A percentile compares a stretch with the other conserved stretches of the same genome.
Evolutionary conservation across 495 filamentous ascomycete genomes (phyloP).

Genomic region (Copromyces sp.): DNA sequence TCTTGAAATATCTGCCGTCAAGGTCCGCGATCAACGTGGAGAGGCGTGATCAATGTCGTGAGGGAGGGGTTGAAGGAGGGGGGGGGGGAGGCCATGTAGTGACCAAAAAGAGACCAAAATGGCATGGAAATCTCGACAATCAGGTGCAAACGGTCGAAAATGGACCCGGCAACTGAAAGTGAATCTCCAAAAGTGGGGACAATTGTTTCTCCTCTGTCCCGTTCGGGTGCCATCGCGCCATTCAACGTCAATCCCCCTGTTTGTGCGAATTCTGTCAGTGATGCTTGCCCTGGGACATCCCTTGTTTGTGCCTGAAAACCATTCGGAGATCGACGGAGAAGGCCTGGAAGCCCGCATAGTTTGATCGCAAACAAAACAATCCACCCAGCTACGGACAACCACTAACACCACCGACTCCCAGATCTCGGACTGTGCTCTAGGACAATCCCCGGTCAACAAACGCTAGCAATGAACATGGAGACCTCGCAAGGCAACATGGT

Average conservation of each 20-base stretch:
- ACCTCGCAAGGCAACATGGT: neutral
- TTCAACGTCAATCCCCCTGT: neutral
- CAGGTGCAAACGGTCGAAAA: neutral
- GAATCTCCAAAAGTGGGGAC: neutral
- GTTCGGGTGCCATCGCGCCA: neutral
- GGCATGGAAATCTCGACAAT: neutral
- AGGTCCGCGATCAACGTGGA: neutral
- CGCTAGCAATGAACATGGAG: neutral
- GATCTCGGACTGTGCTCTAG: neutral
- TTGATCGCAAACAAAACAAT: neutral
- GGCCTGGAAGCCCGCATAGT: neutral
- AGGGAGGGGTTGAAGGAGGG: neutral
- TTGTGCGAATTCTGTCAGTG: neutral
- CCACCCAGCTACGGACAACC: neutral
- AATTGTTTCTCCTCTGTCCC: neutral
- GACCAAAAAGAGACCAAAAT: neutral
- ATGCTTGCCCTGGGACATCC: neutral
- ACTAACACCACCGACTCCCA: neutral
- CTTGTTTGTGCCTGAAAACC: neutral
- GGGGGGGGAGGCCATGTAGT: neutral
- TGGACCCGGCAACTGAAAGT: neutral
- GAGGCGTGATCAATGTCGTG: neutral
- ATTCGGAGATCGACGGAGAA: neutral
- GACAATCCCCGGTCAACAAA: neutral
- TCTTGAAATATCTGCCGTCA: neutral